Percentiles rank a stretch among this genome's conserved stretches.
Conservation (phyloP, 176 grass and related monocot species). For the Avena atlantica region DNA sequence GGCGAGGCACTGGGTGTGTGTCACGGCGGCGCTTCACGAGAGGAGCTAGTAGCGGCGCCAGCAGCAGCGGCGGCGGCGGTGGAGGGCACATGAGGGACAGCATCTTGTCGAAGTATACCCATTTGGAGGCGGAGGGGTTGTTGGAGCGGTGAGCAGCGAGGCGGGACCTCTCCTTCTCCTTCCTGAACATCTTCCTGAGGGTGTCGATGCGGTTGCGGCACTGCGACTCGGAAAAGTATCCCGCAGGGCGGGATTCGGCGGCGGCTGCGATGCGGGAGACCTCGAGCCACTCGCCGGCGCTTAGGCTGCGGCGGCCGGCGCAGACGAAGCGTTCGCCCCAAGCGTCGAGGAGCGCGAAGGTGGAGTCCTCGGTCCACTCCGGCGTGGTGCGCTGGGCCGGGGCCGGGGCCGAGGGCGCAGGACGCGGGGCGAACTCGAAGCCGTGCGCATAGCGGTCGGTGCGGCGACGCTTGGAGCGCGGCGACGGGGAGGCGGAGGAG, state of each 20-base stretch:
- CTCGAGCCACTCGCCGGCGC: slow-evolving; percentile 78
- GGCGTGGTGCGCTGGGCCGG: neutral
- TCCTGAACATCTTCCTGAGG: slow-evolving; percentile 85
- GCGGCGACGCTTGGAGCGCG: slow-evolving; percentile 50
- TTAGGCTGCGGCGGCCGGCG: slow-evolving; percentile 61
- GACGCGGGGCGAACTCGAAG: slow-evolving; percentile 80
- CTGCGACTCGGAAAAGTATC: slow-evolving; percentile 59
- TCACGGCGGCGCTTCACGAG: slow-evolving; percentile 46
- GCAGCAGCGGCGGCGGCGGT: neutral
- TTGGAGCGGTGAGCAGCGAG: slow-evolving; percentile 32
- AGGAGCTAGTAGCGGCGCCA: slow-evolving; percentile 6
- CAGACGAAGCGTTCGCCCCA: slow-evolving; percentile 79
- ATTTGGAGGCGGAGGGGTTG: slow-evolving; percentile 37
- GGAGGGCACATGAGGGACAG: slow-evolving; percentile 49
- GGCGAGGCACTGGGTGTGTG: slow-evolving; percentile 47
- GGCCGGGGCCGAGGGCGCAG: neutral
- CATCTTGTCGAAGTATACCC: slow-evolving; percentile 85
- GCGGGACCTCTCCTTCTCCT: slow-evolving; percentile 60
- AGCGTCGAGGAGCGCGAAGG: slow-evolving; percentile 77
- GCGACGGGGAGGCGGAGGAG: slow-evolving; percentile 48
- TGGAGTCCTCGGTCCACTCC: slow-evolving; percentile 79
- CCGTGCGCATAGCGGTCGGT: slow-evolving; percentile 60
- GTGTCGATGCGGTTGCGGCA: slow-evolving; percentile 89
- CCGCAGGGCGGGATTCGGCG: slow-evolving; percentile 30
- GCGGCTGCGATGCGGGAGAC: slow-evolving; percentile 53